Evolutionary conservation across 768 basidiomycete species (phyloP).

Genomic region (Gyrodon lividus): DNA sequence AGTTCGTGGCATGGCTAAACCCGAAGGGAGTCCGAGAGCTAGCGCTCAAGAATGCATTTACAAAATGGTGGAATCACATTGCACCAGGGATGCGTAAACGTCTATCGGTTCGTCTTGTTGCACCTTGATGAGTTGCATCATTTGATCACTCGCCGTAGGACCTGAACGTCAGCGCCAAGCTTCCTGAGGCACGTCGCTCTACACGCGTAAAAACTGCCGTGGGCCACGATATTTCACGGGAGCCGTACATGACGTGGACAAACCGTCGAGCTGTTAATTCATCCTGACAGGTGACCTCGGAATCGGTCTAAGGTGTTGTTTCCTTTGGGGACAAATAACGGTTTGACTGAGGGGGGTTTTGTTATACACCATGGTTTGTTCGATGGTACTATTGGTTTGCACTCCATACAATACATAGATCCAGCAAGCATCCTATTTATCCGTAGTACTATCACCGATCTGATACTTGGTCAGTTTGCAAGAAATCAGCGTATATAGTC

Average conservation of each 20-base stretch:
- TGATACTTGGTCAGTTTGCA: too few species aligned
- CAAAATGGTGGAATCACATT: constrained; percentile 84
- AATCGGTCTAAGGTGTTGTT: not conserved
- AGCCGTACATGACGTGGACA: constrained; percentile 87
- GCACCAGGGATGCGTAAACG: constrained; percentile 77
- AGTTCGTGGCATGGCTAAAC: constrained; percentile 87
- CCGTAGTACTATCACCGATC: constrained; percentile 7
- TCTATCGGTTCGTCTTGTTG: constrained; percentile 53
- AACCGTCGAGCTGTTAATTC: constrained; percentile 68
- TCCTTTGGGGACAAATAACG: not conserved
- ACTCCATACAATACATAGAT: constrained; percentile 19
- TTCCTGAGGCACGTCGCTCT: constrained; percentile 80
- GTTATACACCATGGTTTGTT: constrained; percentile 1
- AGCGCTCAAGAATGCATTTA: constrained; percentile 70
- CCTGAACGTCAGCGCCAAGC: constrained; percentile 61
- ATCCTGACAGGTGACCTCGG: constrained; percentile 11
- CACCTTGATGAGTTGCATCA: not conserved
- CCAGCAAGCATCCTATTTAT: constrained; percentile 21
- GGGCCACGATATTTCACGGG: constrained; percentile 64
- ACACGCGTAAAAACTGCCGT: constrained; percentile 60
- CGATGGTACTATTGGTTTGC: constrained; percentile 1
- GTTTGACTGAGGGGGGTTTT: not conserved
- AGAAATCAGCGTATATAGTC: too few species aligned
- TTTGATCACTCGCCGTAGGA: constrained; percentile 47
- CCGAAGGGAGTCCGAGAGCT: constrained; percentile 88